Evolutionary conservation across 1,284 basidiomycete species (phyloP).

Genomic region (Papiliotrema nemorosa): DNA sequence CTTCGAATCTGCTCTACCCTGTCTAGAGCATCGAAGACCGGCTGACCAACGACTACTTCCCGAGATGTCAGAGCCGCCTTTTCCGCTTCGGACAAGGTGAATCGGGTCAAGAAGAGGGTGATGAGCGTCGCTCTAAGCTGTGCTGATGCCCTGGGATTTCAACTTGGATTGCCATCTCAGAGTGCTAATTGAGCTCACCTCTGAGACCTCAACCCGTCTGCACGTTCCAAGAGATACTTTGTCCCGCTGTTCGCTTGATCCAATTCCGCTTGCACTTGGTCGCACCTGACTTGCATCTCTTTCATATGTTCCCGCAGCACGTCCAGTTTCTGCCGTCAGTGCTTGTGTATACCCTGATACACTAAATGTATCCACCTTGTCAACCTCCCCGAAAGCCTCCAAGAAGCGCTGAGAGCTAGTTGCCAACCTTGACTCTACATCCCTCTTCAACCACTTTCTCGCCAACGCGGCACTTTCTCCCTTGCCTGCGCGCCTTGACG

Average conservation of each 20-base stretch:
- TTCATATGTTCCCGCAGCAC: constrained; percentile 68
- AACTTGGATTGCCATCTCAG: not conserved
- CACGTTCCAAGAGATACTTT: constrained; percentile 76
- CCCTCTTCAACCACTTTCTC: constrained; percentile 71
- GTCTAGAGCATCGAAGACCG: constrained; percentile 82
- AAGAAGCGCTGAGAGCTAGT: constrained; percentile 77
- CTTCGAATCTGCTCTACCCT: constrained; percentile 75
- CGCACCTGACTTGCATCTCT: constrained; percentile 75
- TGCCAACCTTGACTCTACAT: constrained; percentile 76
- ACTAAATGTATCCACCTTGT: no score
- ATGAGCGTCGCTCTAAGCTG: constrained; percentile 65
- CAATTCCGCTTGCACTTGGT: constrained; percentile 75
- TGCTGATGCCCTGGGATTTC: constrained; percentile 58
- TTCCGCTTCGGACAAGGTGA: constrained; percentile 75
- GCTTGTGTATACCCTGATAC: not conserved
- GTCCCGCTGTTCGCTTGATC: constrained; percentile 73
- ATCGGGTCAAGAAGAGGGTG: constrained; percentile 72
- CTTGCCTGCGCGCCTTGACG: constrained; percentile 28
- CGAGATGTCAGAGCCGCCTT: constrained; percentile 69
- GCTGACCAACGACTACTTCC: constrained; percentile 67
- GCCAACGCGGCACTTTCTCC: constrained; percentile 57
- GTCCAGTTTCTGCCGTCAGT: constrained; percentile 63
- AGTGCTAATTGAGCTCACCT: constrained; percentile 59
- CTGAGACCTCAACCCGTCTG: constrained; percentile 74
- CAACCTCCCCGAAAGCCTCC: constrained; percentile 76